A percentile compares a stretch with the other conserved stretches of the same genome.
Evolutionary conservation across 2,329 filamentous ascomycete species (phyloP).

Genomic region (Dendrostoma leiphaemia): DNA sequence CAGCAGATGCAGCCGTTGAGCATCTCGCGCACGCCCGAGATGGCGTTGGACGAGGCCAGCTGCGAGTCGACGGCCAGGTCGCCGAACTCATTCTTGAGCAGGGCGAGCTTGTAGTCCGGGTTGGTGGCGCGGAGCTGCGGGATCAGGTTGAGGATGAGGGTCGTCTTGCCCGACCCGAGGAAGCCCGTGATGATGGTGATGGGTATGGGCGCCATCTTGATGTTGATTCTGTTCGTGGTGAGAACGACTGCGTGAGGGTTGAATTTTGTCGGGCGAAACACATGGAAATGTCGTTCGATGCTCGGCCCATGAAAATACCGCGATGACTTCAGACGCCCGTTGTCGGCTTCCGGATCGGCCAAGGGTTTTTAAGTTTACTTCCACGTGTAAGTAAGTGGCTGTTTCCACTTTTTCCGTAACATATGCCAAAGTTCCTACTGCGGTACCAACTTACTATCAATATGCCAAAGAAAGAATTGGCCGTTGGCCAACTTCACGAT

Average conservation of each 20-base stretch:
- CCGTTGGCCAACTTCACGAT: too few species aligned
- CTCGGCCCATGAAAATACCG: conserved; percentile 16
- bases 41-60: conserved; percentile 76
- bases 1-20: conserved; percentile 99
- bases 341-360: conserved; percentile 19
- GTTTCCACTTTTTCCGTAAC: too few species aligned
- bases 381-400: too few species aligned
- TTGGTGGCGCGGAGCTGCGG: conserved; percentile 79
- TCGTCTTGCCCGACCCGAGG: conserved; percentile 94
- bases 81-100: conserved; percentile 98
- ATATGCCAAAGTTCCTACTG: too few species aligned
- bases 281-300: conserved; percentile 11
- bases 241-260: not conserved
- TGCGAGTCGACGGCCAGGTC: conserved; percentile 92
- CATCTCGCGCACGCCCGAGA: conserved; percentile 87
- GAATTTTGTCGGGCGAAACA: too few species aligned
- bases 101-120: conserved; percentile 78
- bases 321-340: conserved; percentile 6
- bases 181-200: conserved; percentile 97
- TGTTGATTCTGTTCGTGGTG: not conserved
- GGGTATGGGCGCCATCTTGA: conserved; percentile 67
- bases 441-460: too few species aligned
- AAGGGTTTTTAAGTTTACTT: conserved; percentile 15
- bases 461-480: too few species aligned
- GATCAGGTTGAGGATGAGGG: conserved; percentile 88